A percentile compares a stretch with the other conserved stretches of the same genome.
phyloP scores from a whole-genome alignment of 192 early-diverging fungal genomes.

The Helicostylum pulchrum region DNA sequence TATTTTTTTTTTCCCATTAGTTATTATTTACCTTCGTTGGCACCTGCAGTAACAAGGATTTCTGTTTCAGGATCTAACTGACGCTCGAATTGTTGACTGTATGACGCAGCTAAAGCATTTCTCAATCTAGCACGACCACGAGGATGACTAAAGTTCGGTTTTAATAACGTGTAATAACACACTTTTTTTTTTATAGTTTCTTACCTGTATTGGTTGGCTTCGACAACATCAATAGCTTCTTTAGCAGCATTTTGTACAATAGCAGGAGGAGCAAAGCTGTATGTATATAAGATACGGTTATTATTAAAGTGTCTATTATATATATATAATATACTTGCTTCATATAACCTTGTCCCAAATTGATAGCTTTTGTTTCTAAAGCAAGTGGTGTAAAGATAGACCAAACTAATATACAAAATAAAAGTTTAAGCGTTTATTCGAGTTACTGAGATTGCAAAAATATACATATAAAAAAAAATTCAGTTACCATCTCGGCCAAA shows the following conservation, averaged over 20 bases:
- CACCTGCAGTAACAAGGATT: constrained; percentile 87
- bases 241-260: constrained; percentile 81
- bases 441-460: neutral
- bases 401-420: constrained; percentile 53
- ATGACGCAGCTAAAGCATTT: constrained; percentile 75
- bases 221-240: constrained; percentile 56
- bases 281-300: neutral
- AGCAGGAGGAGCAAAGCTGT: constrained; percentile 80
- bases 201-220: constrained; percentile 86
- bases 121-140: constrained; percentile 61
- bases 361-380: constrained; percentile 79
- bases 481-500: constrained; percentile 55
- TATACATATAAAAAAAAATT: neutral
- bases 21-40: constrained; percentile 67
- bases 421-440: neutral
- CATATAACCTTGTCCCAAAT: constrained; percentile 90
- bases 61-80: constrained; percentile 73
- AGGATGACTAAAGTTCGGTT: constrained; percentile 43
- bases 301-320: neutral
- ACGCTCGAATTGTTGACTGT: constrained; percentile 64
- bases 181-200: constrained; percentile 6
- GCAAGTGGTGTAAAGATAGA: constrained; percentile 87
- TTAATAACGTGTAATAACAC: neutral
- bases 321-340: constrained; percentile 38
- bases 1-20: neutral